Conservation (phyloP, 2,329 filamentous ascomycete genomes). For the Raffaelea albimanens region DNA sequence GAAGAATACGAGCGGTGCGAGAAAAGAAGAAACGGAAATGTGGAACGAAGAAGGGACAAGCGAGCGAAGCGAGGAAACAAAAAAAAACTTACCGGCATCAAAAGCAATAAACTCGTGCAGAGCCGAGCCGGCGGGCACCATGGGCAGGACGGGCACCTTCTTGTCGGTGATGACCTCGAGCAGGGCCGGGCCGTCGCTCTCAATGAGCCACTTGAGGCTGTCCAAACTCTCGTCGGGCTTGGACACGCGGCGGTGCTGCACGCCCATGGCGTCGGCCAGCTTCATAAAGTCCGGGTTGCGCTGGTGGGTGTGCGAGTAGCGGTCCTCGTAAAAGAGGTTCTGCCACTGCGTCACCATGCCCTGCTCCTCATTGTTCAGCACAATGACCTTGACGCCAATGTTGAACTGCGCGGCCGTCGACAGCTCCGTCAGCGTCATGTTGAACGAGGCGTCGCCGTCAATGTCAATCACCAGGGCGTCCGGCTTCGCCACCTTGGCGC, state of each 20-base stretch:
- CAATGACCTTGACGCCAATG: slow-evolving; percentile 89
- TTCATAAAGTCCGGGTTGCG: slow-evolving; percentile 94
- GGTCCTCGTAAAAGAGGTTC: slow-evolving; percentile 91
- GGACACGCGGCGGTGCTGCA: slow-evolving; percentile 62
- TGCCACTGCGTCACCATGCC: slow-evolving; percentile 99
- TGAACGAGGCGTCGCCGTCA: slow-evolving; percentile 97
- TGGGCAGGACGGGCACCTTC: slow-evolving; percentile 90
- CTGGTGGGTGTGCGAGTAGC: slow-evolving; percentile 88
- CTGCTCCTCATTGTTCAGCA: slow-evolving; percentile 95
- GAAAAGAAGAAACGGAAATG: slow-evolving; percentile 4
- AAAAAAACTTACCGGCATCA: slow-evolving; percentile 56
- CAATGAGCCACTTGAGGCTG: slow-evolving; percentile 78
- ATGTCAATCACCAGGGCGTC: slow-evolving; percentile 89
- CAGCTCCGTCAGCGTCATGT: slow-evolving; percentile 96
- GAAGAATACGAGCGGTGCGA: too few species aligned
- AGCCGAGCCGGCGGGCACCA: slow-evolving; percentile 82
- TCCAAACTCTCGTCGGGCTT: slow-evolving; percentile 71
- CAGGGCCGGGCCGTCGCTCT: slow-evolving; percentile 82
- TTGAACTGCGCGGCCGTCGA: slow-evolving; percentile 91
- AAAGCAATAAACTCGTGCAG: slow-evolving; percentile 91
- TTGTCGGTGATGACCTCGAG: slow-evolving; percentile 87
- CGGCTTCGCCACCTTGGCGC: slow-evolving; percentile 71
- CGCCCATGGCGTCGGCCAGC: slow-evolving; percentile 81
- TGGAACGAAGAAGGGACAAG: slow-evolving; percentile 11
- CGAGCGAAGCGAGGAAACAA: not conserved